Evolutionary conservation across 352 stramenopile species (phyloP), one percentile per base, ranked within the genome.

Genomic region (Paralagenidium karlingii): DNA sequence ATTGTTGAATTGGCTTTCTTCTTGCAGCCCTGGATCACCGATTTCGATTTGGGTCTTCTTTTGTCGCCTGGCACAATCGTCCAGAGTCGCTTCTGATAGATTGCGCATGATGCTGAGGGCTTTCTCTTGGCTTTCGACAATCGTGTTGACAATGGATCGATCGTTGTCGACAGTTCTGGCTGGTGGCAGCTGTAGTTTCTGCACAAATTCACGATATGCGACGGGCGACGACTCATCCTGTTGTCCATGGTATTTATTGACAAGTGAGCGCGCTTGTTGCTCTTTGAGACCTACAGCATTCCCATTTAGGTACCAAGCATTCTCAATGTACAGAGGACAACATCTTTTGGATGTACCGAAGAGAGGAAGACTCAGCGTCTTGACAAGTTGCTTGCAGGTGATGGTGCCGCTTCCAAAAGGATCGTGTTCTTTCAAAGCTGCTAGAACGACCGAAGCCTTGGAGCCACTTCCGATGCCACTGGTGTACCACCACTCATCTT

Each of bases 401-500:
- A 79, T 45, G 27, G 58, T 58, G 6, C 68, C 64, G 4, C 50
- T 58, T 38, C 51, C 58, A 16, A 20, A 34, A 19, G 44, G 34
- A 47, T 82, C 64, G 3, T 55, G 53, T 20, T 58, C 47, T 39
- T 63, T 68, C 20, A 79, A 37, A 21, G 62, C 53, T 3, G 58
- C 43, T 2, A 73, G 49, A 34, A 82, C 13, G 5, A 79, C 65
- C 1, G 68, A 64, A 5, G 53, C 50, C 27, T 54, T 68, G 24
- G 64, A 82, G 8, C 68, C 68, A 16, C 38, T 40, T 2, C 60
- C 64, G 15, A 77, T 51, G 4, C 60, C 60, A 36, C 64, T 82
- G 3, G 36, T 49, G 37, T 77, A 78, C 65, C 65, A 82, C 5
- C 55, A 32, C 12, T 79, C 63, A 33, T 71, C 48, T 42, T 79